Evolutionary conservation across 352 stramenopile species (phyloP), one percentile per base, ranked within the genome.

Genomic region (Pythium scleroteichum): DNA sequence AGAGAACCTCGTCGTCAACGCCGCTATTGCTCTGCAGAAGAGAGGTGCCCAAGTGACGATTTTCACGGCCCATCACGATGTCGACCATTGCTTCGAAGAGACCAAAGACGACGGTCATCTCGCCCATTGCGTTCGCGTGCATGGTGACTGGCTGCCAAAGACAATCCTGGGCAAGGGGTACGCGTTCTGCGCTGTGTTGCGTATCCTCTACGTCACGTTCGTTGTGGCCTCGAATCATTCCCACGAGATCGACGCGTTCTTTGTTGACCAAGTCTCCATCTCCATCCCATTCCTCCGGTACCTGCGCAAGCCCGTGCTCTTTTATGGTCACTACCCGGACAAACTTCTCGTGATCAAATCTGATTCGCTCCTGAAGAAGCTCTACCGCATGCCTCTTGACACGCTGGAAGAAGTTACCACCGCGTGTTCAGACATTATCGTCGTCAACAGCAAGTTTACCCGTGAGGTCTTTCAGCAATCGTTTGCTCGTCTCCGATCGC

Each of bases 301-400:
- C 17, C 32, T 90, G 27, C 75, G 78, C 51, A 87, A 88, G 38
- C 82, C 85, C 19, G 92, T 99, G 42, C 71, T 99, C 20, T 99
- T 99, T 76, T 99, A 99, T 73, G 98, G 97, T 66, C 97, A 99
- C 67, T 99, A 99, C 75, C 97, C 97, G 0, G 97, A 99, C 76
- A 98, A 99, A 66, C 78, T 99, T 32, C 82, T 99, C 13, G 94
- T 79, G 35, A 71, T 78, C 33, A 62, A 76, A 24, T 79, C 82
- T 0, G 42, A 68, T 2, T 96, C 76, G 10, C 49, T 60, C n/a
- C 78, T 96, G 42, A 96, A 95, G 64, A 70, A 66, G 10, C 54
- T 90, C 35, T 99, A 99, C 69, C 86, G 97, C 53, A 64, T 76
- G 23, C 81, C 95, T 10, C 78, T 99, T 32, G 96, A 99, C 72